These are phyloP conservation scores for Syncephalastrum sp. DNA, from an alignment of 371 early-diverging fungal species.

Conservation along the genomic window DNA sequence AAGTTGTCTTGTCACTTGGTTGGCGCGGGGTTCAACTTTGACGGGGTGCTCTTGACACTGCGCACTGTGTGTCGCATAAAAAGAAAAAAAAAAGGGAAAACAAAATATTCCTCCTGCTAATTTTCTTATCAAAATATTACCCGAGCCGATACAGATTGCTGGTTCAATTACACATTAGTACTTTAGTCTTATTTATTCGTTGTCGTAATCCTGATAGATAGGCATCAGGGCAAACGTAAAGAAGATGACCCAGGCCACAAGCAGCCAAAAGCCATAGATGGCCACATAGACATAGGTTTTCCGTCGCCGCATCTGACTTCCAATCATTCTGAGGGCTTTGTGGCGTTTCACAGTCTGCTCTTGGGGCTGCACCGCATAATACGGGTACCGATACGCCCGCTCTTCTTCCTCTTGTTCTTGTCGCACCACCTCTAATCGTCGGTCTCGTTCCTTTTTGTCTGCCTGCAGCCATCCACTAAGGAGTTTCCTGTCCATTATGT, in stretches of 20 bases:
- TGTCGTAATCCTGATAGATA: slow-evolving; percentile 30
- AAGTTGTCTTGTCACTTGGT: too few relatives aligned
- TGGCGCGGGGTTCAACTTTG: too few relatives aligned
- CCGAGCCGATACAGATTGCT: too few relatives aligned
- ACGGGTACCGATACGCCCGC: slow-evolving; percentile 17
- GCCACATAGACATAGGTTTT: slow-evolving; percentile 22
- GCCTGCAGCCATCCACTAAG: slow-evolving; percentile 44
- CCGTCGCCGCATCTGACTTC: slow-evolving; percentile 18
- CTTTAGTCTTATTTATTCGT: not conserved
- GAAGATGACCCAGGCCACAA: slow-evolving; percentile 41
- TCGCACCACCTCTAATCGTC: slow-evolving; percentile 27
- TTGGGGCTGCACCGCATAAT: slow-evolving; percentile 11
- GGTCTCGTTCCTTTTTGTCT: slow-evolving; percentile 28
- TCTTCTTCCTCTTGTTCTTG: slow-evolving; percentile 27
- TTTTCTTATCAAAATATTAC: too few relatives aligned
- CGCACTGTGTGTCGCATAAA: too few relatives aligned
- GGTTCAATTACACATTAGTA: too few relatives aligned
- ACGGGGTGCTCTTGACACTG: too few relatives aligned
- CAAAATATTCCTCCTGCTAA: too few relatives aligned
- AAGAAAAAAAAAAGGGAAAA: too few relatives aligned
- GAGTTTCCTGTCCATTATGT: slow-evolving; percentile 30
- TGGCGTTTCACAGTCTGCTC: slow-evolving; percentile 18
- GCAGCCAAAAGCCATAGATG: slow-evolving; percentile 34
- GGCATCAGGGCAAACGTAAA: slow-evolving; percentile 51
- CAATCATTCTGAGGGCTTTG: slow-evolving; percentile 7